A percentile compares a stretch with the other conserved stretches of the same genome.
phyloP scores from a whole-genome alignment of 1,284 basidiomycete species.

The Pseudozyma thailandica region DNA sequence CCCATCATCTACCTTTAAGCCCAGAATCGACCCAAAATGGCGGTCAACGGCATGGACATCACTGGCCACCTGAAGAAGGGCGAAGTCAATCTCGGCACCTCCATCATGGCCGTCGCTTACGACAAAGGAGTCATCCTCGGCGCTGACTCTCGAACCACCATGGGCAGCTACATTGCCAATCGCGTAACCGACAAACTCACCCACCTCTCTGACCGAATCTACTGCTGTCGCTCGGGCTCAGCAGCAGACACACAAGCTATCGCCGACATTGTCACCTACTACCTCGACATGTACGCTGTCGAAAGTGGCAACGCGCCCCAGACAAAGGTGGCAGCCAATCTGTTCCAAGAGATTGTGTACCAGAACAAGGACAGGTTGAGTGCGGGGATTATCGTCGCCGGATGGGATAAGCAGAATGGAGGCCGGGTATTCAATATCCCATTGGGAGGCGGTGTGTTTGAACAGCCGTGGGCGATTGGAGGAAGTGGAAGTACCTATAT shows the following conservation, averaged over 20 bases:
- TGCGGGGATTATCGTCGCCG: conserved; percentile 97
- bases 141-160: conserved; percentile 96
- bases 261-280: conserved; percentile 89
- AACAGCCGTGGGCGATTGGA: conserved; percentile 66
- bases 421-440: conserved; percentile 89
- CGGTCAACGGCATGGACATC: conserved; percentile 53
- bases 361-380: conserved; percentile 84
- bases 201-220: conserved; percentile 95
- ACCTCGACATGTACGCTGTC: conserved; percentile 84
- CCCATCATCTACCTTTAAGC: background rate
- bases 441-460: conserved; percentile 62
- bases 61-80: conserved; percentile 63
- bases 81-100: conserved; percentile 74
- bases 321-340: conserved; percentile 82
- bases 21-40: conserved; percentile 15
- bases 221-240: conserved; percentile 97
- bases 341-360: conserved; percentile 92
- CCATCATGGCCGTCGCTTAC: conserved; percentile 99
- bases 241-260: conserved; percentile 96
- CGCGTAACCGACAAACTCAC: conserved; percentile 99
- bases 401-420: conserved; percentile 94
- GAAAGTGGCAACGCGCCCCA: conserved; percentile 80
- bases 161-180: conserved; percentile 96
- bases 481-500: conserved; percentile 94
- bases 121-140: conserved; percentile 93